phyloP scores from a whole-genome alignment of 768 basidiomycete species.

The Gloeophyllum trabeum region DNA sequence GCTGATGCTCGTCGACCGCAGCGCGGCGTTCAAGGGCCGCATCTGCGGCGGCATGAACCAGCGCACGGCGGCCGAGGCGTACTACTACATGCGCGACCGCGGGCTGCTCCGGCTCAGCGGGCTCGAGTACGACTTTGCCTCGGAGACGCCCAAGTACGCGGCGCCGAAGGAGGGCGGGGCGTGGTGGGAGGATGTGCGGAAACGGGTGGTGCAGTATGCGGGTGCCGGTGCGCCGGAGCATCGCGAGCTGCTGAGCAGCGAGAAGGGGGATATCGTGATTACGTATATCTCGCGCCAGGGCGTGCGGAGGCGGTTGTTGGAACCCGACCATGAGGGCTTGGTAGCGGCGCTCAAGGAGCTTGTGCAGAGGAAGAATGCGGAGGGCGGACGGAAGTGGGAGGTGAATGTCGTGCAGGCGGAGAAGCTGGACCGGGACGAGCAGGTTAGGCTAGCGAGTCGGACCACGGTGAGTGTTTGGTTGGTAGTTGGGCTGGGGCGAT shows the following conservation, averaged over 20 bases:
- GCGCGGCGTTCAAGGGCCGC: constrained; percentile 60
- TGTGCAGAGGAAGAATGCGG: constrained; percentile 23
- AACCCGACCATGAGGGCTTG: constrained; percentile 43
- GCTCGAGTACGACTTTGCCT: constrained; percentile 51
- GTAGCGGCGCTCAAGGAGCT: constrained; percentile 42
- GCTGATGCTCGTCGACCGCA: constrained; percentile 62
- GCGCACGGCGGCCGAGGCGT: constrained; percentile 62
- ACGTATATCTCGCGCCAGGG: constrained; percentile 66
- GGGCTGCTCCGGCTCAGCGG: constrained; percentile 23
- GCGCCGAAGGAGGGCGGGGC: constrained; percentile 25
- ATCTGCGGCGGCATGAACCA: constrained; percentile 56
- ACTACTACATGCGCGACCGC: constrained; percentile 33
- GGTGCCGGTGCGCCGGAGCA: constrained; percentile 27
- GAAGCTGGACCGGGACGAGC: constrained; percentile 62
- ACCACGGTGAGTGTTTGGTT: constrained; percentile 47
- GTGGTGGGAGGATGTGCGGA: constrained; percentile 76
- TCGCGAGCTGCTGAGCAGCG: constrained; percentile 8
- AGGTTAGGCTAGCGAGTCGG: constrained; percentile 49
- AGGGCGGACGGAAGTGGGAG: constrained; percentile 35
- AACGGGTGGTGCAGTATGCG: constrained; percentile 56
- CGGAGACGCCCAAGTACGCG: constrained; percentile 15
- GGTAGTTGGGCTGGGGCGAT: not conserved
- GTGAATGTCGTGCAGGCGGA: constrained; percentile 53
- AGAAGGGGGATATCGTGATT: constrained; percentile 38
- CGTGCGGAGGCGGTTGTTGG: constrained; percentile 39